phyloP scores from a whole-genome alignment of 331 rosid genomes.

The Pyracantha coccinea region DNA sequence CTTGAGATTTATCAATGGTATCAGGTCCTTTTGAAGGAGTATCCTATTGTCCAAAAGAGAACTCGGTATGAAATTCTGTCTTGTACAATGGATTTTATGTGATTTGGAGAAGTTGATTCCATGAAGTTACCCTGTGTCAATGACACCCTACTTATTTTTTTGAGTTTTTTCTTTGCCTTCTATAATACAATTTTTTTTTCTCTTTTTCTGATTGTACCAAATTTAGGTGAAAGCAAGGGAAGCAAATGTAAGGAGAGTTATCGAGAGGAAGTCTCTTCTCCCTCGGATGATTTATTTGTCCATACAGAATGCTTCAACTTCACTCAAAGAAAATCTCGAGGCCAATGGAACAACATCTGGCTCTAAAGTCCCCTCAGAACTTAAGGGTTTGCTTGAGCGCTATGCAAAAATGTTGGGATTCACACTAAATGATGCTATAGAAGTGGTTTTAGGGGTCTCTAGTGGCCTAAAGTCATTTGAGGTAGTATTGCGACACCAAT shows the following conservation, averaged over 20 bases:
- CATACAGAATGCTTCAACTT: slow-evolving; percentile 62
- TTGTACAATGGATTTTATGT: slow-evolving; percentile 9
- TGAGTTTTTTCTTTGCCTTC: slow-evolving; percentile 1
- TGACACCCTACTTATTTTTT: not conserved
- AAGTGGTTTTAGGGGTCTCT: slow-evolving; percentile 40
- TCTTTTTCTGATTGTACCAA: slow-evolving; percentile 17
- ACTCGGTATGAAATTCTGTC: slow-evolving; percentile 38
- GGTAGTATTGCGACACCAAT: slow-evolving; percentile 34
- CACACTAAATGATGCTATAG: slow-evolving; percentile 61
- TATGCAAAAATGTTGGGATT: slow-evolving; percentile 63
- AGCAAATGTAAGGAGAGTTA: slow-evolving; percentile 43
- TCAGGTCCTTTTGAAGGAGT: slow-evolving; percentile 90
- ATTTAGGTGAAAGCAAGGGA: slow-evolving; percentile 61
- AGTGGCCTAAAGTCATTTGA: slow-evolving; percentile 35
- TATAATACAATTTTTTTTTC: slow-evolving; percentile 3
- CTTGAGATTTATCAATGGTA: slow-evolving; percentile 12
- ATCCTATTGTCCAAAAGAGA: slow-evolving; percentile 63
- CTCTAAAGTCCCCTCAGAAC: slow-evolving; percentile 49
- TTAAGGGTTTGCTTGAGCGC: slow-evolving; percentile 71
- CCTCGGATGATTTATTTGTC: slow-evolving; percentile 92
- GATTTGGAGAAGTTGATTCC: not conserved
- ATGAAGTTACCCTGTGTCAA: not conserved
- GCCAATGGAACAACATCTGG: slow-evolving; percentile 52
- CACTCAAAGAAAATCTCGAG: slow-evolving; percentile 61
- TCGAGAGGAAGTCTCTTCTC: slow-evolving; percentile 85